These are phyloP conservation scores for Linnemannia exigua DNA, from an alignment of 192 early-diverging fungal genomes.

Conservation along the genomic window DNA sequence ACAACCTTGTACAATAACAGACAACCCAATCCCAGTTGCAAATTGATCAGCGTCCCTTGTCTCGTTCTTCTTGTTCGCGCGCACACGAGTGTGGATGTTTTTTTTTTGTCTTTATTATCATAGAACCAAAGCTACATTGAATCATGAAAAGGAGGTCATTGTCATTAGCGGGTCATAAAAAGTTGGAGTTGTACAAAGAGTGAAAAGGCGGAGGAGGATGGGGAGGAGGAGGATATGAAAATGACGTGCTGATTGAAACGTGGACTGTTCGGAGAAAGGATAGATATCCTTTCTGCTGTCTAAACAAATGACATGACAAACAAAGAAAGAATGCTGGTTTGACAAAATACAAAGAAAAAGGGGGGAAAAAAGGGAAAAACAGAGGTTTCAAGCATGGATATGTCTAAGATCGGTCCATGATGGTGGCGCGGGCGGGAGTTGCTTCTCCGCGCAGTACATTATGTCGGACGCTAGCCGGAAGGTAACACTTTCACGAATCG, in stretches of 20 bases:
- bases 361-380: background rate
- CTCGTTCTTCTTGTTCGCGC: background rate
- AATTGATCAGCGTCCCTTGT: background rate
- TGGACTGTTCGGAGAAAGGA: background rate
- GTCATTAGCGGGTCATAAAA: slow-evolving; percentile 1
- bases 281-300: background rate
- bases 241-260: background rate
- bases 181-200: background rate
- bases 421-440: background rate
- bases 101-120: slow-evolving; percentile 4
- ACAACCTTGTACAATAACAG: too few relatives aligned
- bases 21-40: background rate
- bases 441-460: background rate
- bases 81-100: too few relatives aligned
- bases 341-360: background rate
- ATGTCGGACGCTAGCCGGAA: background rate
- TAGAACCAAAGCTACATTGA: background rate
- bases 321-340: slow-evolving; percentile 3
- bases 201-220: too few relatives aligned
- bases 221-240: background rate
- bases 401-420: background rate
- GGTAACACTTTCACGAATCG: background rate
- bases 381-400: background rate
- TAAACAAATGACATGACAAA: background rate
- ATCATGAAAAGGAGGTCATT: background rate